Base-by-base conservation (phyloP, 2,329 filamentous ascomycete genomes). In the Aphanoascus verrucosus region DNA sequence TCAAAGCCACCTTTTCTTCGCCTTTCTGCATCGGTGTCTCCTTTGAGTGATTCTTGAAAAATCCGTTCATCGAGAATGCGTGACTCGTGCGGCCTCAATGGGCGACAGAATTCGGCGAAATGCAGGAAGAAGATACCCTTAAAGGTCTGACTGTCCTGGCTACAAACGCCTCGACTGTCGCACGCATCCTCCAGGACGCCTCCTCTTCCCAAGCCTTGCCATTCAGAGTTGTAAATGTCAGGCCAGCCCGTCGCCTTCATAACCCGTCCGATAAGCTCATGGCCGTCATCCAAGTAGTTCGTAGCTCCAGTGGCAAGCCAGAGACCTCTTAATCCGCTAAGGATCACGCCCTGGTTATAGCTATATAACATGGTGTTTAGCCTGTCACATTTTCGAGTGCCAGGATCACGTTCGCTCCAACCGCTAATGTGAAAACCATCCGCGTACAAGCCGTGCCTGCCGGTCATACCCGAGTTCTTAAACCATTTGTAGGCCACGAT, bases 91-190 rank as follows among this genome's bases (percentile, higher is more conserved):
- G 77, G 67, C 8, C 72, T 75, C 3, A 94, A 69, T 0, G 81
- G 77, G 3, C 77, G 76, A 67, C 91, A 96, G 66, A 96, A 95
- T 0, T 81, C 72, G 0, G 82, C 78, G 1, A 96, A 74, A 64
- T 96, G 91, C 64, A 94, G 87, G 70, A 95, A 94, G 74, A 90
- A 95, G 54, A 96, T 91, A 28, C 88, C 86, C 67, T 96, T 97
- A 79, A 96, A 96, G 0, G 87, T 89, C 62, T 96, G 90, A 0
- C 78, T 79, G 61, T 97, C 80, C 66, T 96, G 89, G 15, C 81
- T 88, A 67, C 90, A 96, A 41, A 72, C 77, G 2, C 81, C 87
- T 15, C 71, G 72, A 1, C 82, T 79, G 65, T 97, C 91, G 65
- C 91, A 96, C 35, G 77, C 71, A 46, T 97, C 91, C 65, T 95